These are phyloP conservation scores for Phytophthora rubi DNA, from an alignment of 352 stramenopile genomes.

Conservation along the genomic window DNA sequence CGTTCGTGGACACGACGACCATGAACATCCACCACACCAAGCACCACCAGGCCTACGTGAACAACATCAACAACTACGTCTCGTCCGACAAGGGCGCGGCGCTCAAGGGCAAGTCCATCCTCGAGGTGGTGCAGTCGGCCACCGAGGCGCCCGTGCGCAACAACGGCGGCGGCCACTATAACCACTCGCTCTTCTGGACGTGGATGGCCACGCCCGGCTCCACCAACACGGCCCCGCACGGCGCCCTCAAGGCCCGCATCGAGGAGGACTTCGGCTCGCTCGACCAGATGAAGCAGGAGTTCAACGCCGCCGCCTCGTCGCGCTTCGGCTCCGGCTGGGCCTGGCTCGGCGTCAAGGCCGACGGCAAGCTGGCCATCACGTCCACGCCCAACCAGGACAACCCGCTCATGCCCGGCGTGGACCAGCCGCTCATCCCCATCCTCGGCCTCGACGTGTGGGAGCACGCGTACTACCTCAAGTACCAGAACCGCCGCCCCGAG, in stretches of 20 bases:
- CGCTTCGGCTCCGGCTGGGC: conserved; percentile 92
- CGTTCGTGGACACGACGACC: conserved; percentile 88
- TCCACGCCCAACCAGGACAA: conserved; percentile 97
- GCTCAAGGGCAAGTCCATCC: conserved; percentile 83
- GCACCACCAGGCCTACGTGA: conserved; percentile 91
- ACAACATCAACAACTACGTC: conserved; percentile 93
- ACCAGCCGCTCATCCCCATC: conserved; percentile 91
- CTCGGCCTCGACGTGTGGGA: conserved; percentile 97
- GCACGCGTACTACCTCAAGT: conserved; percentile 97
- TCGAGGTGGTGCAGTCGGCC: conserved; percentile 77
- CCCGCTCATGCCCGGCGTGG: conserved; percentile 83
- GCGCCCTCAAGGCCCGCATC: conserved; percentile 85
- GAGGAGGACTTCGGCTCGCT: conserved; percentile 92
- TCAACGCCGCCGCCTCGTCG: conserved; percentile 86
- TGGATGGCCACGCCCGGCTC: conserved; percentile 87
- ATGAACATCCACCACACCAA: conserved; percentile 95
- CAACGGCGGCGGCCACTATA: conserved; percentile 89
- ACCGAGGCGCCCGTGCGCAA: conserved; percentile 82
- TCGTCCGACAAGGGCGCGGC: conserved; percentile 69
- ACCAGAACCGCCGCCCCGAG: conserved; percentile 96
- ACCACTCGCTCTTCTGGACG: conserved; percentile 93
- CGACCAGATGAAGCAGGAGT: conserved; percentile 90
- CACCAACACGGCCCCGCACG: conserved; percentile 82
- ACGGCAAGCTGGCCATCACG: conserved; percentile 95
- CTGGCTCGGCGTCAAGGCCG: conserved; percentile 87